These are phyloP conservation scores for Arctostaphylos glauca DNA, from an alignment of 148 eudicot species.

Conservation along the genomic window DNA sequence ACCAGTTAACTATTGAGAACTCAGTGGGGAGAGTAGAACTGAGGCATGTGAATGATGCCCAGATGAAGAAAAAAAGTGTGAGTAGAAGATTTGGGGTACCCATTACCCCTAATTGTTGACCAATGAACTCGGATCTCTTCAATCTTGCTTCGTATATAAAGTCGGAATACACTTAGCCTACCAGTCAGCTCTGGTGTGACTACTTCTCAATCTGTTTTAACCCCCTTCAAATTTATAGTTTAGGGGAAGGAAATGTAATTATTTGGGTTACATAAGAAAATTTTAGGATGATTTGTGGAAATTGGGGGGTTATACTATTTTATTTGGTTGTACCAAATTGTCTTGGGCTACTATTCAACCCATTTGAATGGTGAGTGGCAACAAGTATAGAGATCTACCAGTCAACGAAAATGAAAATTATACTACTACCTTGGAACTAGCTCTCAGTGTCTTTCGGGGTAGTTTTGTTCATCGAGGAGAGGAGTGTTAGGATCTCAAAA, in stretches of 20 bases:
- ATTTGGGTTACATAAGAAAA: slow-evolving; percentile 7
- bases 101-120: slow-evolving; percentile 23
- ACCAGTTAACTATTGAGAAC: slow-evolving; percentile 38
- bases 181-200: slow-evolving; percentile 22
- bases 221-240: background rate
- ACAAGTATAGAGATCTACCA: background rate
- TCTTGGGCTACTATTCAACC: slow-evolving; percentile 10
- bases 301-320: background rate
- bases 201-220: background rate
- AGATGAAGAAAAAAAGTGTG: slow-evolving; percentile 22
- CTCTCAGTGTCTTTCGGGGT: background rate
- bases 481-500: too few species aligned
- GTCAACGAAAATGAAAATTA: slow-evolving; percentile 9
- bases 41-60: slow-evolving; percentile 28
- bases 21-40: slow-evolving; percentile 26
- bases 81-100: slow-evolving; percentile 19
- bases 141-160: slow-evolving; percentile 17
- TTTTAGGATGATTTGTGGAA: background rate
- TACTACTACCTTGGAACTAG: background rate
- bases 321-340: slow-evolving; percentile 12
- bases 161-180: slow-evolving; percentile 19
- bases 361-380: slow-evolving; percentile 15
- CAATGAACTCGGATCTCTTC: slow-evolving; percentile 15
- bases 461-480: too few species aligned
- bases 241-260: background rate